Percentiles rank a stretch among this genome's conserved stretches.
Conservation (phyloP, 208 protist species). For the Leishmania mexicana region DNA sequence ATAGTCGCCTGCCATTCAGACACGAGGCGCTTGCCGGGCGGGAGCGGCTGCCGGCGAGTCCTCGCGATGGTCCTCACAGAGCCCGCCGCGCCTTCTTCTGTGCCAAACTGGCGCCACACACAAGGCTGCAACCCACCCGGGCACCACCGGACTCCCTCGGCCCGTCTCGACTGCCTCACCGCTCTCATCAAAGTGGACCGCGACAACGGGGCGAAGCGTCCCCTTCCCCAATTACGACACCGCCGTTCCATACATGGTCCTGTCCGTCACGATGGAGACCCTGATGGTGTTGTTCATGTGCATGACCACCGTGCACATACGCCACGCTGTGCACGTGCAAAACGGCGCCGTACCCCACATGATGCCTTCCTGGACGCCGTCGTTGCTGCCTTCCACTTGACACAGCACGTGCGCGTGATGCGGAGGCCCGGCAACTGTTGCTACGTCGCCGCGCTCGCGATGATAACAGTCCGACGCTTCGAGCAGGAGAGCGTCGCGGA, state of each 20-base stretch:
- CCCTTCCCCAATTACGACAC: not conserved
- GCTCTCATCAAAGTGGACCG: constrained; percentile 19
- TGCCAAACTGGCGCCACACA: not conserved
- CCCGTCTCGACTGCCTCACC: constrained; percentile 21
- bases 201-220: constrained; percentile 9
- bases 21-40: not conserved
- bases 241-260: constrained; percentile 14
- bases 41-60: not conserved
- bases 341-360: constrained; percentile 15
- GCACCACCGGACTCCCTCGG: constrained; percentile 3
- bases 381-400: constrained; percentile 27
- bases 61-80: not conserved
- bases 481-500: no score
- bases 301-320: constrained; percentile 17
- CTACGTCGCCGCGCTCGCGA: constrained; percentile 11
- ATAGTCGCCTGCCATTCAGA: not conserved
- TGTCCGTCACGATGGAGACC: constrained; percentile 14
- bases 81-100: not conserved
- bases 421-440: constrained; percentile 19
- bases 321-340: constrained; percentile 24
- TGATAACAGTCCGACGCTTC: no score
- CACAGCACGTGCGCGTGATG: constrained; percentile 30
- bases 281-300: constrained; percentile 25
- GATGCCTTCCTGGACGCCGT: constrained; percentile 25
- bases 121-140: not conserved